Evolutionary conservation across 192 early-diverging fungal species (phyloP), one percentile per base, ranked within the genome.

Genomic region (Coemansia sp.): DNA sequence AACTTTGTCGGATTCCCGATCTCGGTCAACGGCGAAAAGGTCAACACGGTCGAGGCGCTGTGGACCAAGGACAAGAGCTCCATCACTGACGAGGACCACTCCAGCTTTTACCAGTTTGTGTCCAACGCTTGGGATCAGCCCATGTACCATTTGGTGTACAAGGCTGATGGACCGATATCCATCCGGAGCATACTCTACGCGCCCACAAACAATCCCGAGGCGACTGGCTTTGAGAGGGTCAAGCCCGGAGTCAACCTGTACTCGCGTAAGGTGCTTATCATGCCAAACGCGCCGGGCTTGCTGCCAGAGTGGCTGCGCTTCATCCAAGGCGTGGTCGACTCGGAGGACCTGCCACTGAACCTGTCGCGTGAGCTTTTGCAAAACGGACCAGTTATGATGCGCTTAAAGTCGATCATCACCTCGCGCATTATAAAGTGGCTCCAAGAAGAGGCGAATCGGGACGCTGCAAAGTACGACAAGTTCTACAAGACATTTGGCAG

Each of bases 1-100:
- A 91, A 97, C 77, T 98, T 97, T 80, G 95, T 98, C 71, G 95
- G 90, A 41, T 99, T 98, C 82, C 95, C 95, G n/a, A 98, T 99
- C 74, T 43, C 89, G 35, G 86, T 83, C 9, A 76, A 89, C 61
- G 95, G 93, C 84, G 86, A 91, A 38, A 83, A 86, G 48, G 83
- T 95, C 67, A 98, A 99, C 81, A 83, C 87, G 19, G 84, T 93
- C 65, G 94, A 95, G 82, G 95, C 97, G 44, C 85, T 98, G 63
- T 98, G 97, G 97, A 87, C 89, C 41, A 90, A 95, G 56, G 80
- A 82, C 41, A 87, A 93, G 43, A 87, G 82, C 62, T 82, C 89
- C 2, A 84, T 99, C 42, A 82, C 82, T 10, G 87, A 86, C 2
- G 81, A 83, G 10, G 95, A 99, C 60, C 96, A 99, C 82, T 74